Base-by-base conservation (phyloP, 352 stramenopile species). In the Pythium dissotocum region DNA sequence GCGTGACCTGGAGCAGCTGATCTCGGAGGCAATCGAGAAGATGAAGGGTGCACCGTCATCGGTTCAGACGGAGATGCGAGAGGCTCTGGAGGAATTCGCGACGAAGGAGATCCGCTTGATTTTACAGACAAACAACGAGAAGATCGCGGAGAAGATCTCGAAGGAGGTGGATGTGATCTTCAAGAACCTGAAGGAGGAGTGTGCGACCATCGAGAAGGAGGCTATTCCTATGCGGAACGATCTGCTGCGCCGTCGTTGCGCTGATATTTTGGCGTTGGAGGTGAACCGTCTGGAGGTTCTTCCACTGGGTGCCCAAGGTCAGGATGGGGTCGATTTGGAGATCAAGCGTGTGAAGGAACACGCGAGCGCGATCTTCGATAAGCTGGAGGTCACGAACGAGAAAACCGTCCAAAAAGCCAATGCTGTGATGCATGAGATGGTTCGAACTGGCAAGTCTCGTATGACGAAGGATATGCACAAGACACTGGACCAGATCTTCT, bases 41-140 rank as follows among this genome's bases (percentile, higher is more conserved):
- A 80, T 95, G 73, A 63, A 70, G 35, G 77, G 70, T 9, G 79
- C 77, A 6, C 83, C 87, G 4, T 33, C 42, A 10, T 71, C 70
- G n/a, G 75, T 95, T 2, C 76, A 82, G 36, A 83, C 88, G 24
- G 87, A 94, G 21, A 91, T 92, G 56, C 70, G 79, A 18, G 63
- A 71, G 0, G 78, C 80, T 33, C 70, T 94, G 16, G 61, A 72
- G 8, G 56, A 70, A 3, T 91, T 85, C 30, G 80, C 82, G 1
- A 56, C 78, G 48, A 91, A 91, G 56, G 85, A 94, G 55, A 87
- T 94, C 46, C 81, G 77, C 16, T 76, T 91, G 55, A 85, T 85
- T 16, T 38, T 91, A 42, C 83, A 91, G 60, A 59, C 79, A 24
- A 92, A 91, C 69, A 87, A 87, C 63, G 78, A 91, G 56, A 88